A percentile compares a stretch with the other conserved stretches of the same genome.
These are phyloP conservation scores for Colletotrichum horii DNA, from an alignment of 2,329 filamentous ascomycete genomes.

Conservation along the genomic window DNA sequence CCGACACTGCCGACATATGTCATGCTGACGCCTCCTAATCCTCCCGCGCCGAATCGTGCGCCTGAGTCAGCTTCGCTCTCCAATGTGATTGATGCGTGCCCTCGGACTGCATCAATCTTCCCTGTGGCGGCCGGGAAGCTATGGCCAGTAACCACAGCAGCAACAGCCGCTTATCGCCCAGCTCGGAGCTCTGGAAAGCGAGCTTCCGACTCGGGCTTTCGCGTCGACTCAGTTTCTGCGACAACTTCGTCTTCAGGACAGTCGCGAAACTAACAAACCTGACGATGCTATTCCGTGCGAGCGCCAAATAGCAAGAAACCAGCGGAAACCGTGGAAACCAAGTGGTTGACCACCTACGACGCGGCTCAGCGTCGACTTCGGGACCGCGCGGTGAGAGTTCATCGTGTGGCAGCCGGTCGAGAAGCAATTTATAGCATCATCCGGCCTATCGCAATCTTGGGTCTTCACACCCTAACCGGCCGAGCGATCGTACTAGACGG, in stretches of 20 bases:
- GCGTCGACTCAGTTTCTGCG: neutral
- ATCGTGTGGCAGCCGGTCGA: conserved; percentile 3
- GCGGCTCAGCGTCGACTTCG: neutral
- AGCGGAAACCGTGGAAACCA: conserved; percentile 1
- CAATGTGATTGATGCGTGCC: neutral
- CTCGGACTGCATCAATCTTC: neutral
- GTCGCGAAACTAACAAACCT: neutral
- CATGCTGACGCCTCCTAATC: neutral
- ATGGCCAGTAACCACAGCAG: neutral
- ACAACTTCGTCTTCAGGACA: neutral
- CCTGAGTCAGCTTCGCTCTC: neutral
- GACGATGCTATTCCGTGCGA: neutral
- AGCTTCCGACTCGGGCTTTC: neutral
- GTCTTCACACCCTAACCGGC: neutral
- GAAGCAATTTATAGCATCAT: conserved; percentile 9
- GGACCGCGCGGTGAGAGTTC: conserved; percentile 3
- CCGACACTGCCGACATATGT: neutral
- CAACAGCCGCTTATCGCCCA: neutral
- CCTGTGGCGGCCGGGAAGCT: neutral
- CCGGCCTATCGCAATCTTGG: conserved; percentile 2
- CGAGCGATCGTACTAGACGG: conserved; percentile 6
- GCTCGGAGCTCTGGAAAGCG: neutral
- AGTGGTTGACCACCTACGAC: neutral
- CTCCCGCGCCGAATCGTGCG: conserved; percentile 1
- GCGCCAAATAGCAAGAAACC: neutral